Percentiles rank a stretch among this genome's conserved stretches.
Conservation (phyloP, 2,329 filamentous ascomycete species). For the Aspergillus candidus region DNA sequence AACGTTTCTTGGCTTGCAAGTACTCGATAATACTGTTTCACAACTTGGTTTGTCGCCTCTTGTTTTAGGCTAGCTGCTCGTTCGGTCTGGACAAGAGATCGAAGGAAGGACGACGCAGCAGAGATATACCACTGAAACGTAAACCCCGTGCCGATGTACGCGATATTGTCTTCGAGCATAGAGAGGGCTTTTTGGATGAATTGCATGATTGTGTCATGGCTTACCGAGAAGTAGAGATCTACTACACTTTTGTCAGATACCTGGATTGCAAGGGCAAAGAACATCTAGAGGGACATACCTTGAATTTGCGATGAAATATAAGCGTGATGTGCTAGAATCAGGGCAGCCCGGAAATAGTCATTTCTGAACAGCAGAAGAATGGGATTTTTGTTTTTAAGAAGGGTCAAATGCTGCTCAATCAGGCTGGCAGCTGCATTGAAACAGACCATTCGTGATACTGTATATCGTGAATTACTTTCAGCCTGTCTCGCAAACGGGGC, state of each 20-base stretch:
- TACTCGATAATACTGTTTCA: conserved; percentile 16
- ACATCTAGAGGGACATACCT: background rate
- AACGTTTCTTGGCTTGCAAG: conserved; percentile 15
- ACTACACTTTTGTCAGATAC: conserved; percentile 2
- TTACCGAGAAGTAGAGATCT: conserved; percentile 12
- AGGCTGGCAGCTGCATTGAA: conserved; percentile 15
- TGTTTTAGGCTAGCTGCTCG: conserved; percentile 14
- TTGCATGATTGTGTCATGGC: conserved; percentile 9
- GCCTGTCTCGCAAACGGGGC: conserved; percentile 21
- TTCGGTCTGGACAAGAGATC: conserved; percentile 15
- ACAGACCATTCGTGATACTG: conserved; percentile 21
- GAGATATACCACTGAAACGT: conserved; percentile 32
- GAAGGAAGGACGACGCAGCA: conserved; percentile 27
- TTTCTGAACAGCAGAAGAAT: conserved; percentile 13
- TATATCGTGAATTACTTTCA: conserved; percentile 17
- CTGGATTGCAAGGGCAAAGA: no score
- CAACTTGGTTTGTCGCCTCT: conserved; percentile 18
- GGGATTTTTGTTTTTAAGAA: conserved; percentile 6
- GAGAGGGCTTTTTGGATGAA: conserved; percentile 22
- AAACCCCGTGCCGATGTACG: conserved; percentile 29
- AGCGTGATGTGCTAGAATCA: conserved; percentile 16
- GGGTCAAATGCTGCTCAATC: conserved; percentile 11
- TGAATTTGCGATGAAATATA: conserved; percentile 7
- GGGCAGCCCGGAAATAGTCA: conserved; percentile 18
- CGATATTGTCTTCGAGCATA: conserved; percentile 30